Base-by-base conservation (phyloP, 371 early-diverging fungal genomes). In the Mucor ambiguus region DNA sequence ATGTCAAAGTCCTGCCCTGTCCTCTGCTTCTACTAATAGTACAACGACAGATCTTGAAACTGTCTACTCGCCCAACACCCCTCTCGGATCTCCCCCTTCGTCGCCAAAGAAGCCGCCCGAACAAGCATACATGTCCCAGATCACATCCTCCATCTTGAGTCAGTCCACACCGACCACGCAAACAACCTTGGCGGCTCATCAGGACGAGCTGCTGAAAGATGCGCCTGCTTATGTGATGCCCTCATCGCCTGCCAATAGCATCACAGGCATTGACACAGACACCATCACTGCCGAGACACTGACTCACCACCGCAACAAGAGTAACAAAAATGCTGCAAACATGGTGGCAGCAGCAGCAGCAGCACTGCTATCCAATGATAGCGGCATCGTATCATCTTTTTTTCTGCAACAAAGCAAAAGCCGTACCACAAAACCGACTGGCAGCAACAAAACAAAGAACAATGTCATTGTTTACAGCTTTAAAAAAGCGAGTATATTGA, bases 401-500 rank as follows among this genome's bases (percentile, higher is more conserved):
- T 56, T 63, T 41, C 32, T 63, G 22, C 63, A 55, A 8, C 52
- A 32, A 18, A 33, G 3, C 20, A 49, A 26, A 28, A 54, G 20
- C 14, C 60, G 43, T 11, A 29, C 60, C 3, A 24, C 16, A 11
- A 41, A 37, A 16, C n/a, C 32, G n/a, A 22, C 57, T 35, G 10
- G 32, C 8, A 32, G 22, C 32, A 20, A n/a, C 18, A 61, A 63
- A 37, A 62, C 49, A 48, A 58, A 43, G 18, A 64, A 69, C 22
- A 69, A 70, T 43, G 64, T 65, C 33, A 44, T 68, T 33, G 56
- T 68, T 16, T 78, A 68, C 54, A 75, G 73, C 14, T 41, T 78
- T 6, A 65, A 69, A 29, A 81, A 81, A 46, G 69, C 66, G 12
- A 66, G 76, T 20, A 58, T 76, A 5, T 55, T 61, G 5, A 71